Evolutionary conservation across 257 asterid genomes (phyloP).

Genomic region (Penstemon eatonii): DNA sequence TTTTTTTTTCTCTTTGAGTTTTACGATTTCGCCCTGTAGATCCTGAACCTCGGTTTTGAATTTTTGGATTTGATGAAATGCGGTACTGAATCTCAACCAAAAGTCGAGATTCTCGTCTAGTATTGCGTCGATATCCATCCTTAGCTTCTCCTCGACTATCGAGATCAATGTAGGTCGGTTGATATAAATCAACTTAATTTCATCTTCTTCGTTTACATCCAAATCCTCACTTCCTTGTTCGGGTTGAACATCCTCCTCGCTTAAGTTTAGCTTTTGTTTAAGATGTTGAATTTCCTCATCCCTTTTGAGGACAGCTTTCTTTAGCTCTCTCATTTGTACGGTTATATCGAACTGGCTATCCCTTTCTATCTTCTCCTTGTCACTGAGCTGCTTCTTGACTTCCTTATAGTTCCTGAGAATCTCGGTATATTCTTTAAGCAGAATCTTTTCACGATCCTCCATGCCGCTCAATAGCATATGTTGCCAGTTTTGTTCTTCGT

Average conservation of each 20-base stretch:
- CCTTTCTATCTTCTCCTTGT: slow-evolving; percentile 63
- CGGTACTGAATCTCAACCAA: slow-evolving; percentile 92
- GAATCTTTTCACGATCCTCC: slow-evolving; percentile 74
- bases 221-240: slow-evolving; percentile 33
- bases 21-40: slow-evolving; percentile 57
- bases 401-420: slow-evolving; percentile 81
- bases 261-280: slow-evolving; percentile 37
- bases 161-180: slow-evolving; percentile 43
- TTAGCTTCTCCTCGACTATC: slow-evolving; percentile 64
- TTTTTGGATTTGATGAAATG: slow-evolving; percentile 83
- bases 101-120: slow-evolving; percentile 85
- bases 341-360: slow-evolving; percentile 62
- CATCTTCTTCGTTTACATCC: slow-evolving; percentile 33
- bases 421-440: slow-evolving; percentile 67
- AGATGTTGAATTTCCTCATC: slow-evolving; percentile 71
- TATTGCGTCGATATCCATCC: slow-evolving; percentile 66
- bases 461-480: slow-evolving; percentile 69
- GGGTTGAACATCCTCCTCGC: slow-evolving; percentile 25
- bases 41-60: slow-evolving; percentile 74
- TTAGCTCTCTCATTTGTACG: slow-evolving; percentile 66
- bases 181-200: slow-evolving; percentile 29
- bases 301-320: slow-evolving; percentile 49
- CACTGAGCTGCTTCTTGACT: slow-evolving; percentile 60
- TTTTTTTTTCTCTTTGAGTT: slow-evolving; percentile 52
- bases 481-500: slow-evolving; percentile 62